Conservation (phyloP, 768 basidiomycete genomes). For the Leccinellum rugosiceps region DNA sequence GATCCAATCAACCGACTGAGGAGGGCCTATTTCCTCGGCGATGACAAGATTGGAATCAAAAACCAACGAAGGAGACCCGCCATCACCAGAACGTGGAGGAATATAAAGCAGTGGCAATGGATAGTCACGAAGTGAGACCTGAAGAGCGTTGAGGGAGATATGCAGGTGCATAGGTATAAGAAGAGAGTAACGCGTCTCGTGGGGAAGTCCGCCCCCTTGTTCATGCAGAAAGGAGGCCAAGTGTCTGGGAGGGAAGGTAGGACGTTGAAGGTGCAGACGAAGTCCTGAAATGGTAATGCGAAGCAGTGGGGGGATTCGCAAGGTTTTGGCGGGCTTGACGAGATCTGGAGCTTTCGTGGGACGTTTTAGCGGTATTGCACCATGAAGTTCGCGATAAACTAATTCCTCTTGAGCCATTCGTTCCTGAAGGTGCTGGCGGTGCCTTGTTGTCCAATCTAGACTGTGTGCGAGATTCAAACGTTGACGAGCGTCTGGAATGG, state of each 20-base stretch:
- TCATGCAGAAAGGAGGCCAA: constrained; percentile 64
- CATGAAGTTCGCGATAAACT: constrained; percentile 44
- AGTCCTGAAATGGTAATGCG: constrained; percentile 62
- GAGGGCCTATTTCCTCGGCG: constrained; percentile 80
- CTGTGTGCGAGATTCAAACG: constrained; percentile 69
- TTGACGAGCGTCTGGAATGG: constrained; percentile 66
- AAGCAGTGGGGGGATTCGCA: constrained; percentile 61
- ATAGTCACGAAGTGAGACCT: constrained; percentile 77
- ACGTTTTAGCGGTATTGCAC: constrained; percentile 30
- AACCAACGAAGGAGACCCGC: constrained; percentile 46
- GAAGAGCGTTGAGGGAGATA: constrained; percentile 59
- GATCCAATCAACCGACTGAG: constrained; percentile 68
- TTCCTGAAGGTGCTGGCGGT: constrained; percentile 44
- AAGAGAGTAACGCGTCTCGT: constrained; percentile 69
- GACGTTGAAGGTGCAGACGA: constrained; percentile 50
- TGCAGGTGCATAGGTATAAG: constrained; percentile 80
- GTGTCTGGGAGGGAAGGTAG: constrained; percentile 53
- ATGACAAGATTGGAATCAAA: constrained; percentile 80
- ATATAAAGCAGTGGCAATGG: constrained; percentile 82
- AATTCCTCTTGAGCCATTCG: constrained; percentile 48
- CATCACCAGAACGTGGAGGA: constrained; percentile 40
- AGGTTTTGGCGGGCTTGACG: constrained; percentile 36
- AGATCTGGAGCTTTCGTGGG: constrained; percentile 40
- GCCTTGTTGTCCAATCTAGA: constrained; percentile 66
- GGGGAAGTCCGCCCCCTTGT: constrained; percentile 67